Conservation (phyloP, 2,329 filamentous ascomycete genomes). For the Paracorniculantispora psalliotae region DNA sequence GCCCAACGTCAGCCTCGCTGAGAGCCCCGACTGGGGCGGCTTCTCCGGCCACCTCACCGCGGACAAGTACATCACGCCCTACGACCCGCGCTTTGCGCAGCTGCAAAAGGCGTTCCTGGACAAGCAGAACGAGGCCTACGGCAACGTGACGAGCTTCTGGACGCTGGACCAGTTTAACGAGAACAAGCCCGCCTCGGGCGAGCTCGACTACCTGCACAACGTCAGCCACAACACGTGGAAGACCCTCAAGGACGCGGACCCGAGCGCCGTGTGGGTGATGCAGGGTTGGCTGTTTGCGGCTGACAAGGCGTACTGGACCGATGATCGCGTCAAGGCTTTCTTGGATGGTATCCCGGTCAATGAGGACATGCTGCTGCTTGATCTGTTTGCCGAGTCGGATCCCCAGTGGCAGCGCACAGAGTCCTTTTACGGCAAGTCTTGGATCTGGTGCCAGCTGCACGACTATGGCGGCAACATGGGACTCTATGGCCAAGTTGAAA, state of each 20-base stretch:
- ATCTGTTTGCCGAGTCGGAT: slow-evolving; percentile 42
- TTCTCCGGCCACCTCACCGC: slow-evolving; percentile 39
- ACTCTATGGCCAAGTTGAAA: slow-evolving; percentile 42
- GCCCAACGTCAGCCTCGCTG: slow-evolving; percentile 39
- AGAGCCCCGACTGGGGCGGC: slow-evolving; percentile 37
- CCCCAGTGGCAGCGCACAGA: slow-evolving; percentile 45
- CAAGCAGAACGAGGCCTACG: slow-evolving; percentile 42
- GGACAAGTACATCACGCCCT: slow-evolving; percentile 43
- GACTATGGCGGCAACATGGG: slow-evolving; percentile 42
- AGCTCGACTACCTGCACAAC: slow-evolving; percentile 37
- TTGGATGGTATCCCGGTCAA: slow-evolving; percentile 37
- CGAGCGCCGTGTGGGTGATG: slow-evolving; percentile 43
- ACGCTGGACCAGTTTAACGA: slow-evolving; percentile 51
- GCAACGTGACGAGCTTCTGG: slow-evolving; percentile 44
- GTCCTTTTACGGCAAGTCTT: slow-evolving; percentile 44
- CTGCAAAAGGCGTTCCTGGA: slow-evolving; percentile 41
- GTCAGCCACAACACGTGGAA: slow-evolving; percentile 35
- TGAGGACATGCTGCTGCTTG: slow-evolving; percentile 42
- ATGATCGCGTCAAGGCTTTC: slow-evolving; percentile 39
- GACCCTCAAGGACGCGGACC: slow-evolving; percentile 40
- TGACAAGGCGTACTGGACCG: slow-evolving; percentile 36
- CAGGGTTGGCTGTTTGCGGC: slow-evolving; percentile 44
- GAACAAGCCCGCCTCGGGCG: slow-evolving; percentile 42
- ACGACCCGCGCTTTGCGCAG: slow-evolving; percentile 36
- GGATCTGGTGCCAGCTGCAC: slow-evolving; percentile 48